Percentiles rank a stretch among this genome's conserved stretches.
phyloP scores from a whole-genome alignment of 2,329 filamentous ascomycete genomes.

The Helotiales sp. region DNA sequence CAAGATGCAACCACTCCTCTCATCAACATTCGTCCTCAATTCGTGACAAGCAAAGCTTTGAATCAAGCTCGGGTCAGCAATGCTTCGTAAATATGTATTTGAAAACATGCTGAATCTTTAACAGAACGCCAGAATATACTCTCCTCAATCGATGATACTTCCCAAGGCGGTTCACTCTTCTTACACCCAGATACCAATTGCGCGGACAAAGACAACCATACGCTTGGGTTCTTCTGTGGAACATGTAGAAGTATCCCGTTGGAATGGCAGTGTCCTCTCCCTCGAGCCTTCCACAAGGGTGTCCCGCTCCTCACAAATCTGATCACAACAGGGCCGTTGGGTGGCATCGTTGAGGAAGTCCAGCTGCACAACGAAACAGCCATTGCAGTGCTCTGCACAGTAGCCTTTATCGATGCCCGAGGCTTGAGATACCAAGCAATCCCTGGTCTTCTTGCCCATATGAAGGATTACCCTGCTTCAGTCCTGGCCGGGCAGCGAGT shows the following conservation, averaged over 20 bases:
- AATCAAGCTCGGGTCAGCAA: no score
- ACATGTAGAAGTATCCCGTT: background rate
- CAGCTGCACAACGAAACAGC: background rate
- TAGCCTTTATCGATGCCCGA: background rate
- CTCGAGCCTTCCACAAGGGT: background rate
- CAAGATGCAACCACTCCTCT: no score
- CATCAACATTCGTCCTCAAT: no score
- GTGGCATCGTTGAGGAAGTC: background rate
- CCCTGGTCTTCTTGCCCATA: background rate
- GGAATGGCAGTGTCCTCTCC: background rate
- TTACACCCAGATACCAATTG: background rate
- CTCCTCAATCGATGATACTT: background rate
- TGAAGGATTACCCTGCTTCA: background rate
- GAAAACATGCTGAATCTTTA: no score
- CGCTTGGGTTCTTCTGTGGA: background rate
- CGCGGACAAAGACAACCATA: background rate
- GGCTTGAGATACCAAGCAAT: background rate
- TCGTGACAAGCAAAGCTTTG: no score
- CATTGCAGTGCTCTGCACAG: background rate
- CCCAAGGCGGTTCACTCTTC: background rate
- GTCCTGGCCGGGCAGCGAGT: background rate
- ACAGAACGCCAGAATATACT: no score
- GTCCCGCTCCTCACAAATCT: no score
- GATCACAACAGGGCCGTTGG: background rate
- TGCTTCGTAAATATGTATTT: no score